A percentile compares a stretch with the other conserved stretches of the same genome.
Conservation (phyloP, 1,284 basidiomycete species). For the Rhodofomes roseus region DNA sequence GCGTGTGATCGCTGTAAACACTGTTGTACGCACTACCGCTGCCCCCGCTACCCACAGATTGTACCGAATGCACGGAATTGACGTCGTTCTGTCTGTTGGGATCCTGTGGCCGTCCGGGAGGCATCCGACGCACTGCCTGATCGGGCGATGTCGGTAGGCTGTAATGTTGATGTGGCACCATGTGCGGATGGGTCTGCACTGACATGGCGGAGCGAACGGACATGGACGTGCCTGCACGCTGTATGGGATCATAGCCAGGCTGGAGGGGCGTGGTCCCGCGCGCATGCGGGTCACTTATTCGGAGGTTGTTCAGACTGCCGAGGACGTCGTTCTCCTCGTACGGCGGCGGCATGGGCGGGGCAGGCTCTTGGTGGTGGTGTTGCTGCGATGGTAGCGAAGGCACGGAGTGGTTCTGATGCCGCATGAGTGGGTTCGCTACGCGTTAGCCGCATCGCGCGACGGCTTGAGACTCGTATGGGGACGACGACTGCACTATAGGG, state of each 20-base stretch:
- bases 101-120: slow-evolving; percentile 17
- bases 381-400: slow-evolving; percentile 34
- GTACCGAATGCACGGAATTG: slow-evolving; percentile 25
- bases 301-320: slow-evolving; percentile 46
- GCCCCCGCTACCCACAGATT: slow-evolving; percentile 15
- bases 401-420: slow-evolving; percentile 39
- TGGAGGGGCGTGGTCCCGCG: slow-evolving; percentile 11
- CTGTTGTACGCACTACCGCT: slow-evolving; percentile 22
- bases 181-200: slow-evolving; percentile 24
- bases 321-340: slow-evolving; percentile 43
- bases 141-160: slow-evolving; percentile 23
- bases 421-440: slow-evolving; percentile 18
- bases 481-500: slow-evolving; percentile 4
- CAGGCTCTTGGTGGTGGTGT: slow-evolving; percentile 24
- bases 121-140: slow-evolving; percentile 16
- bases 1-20: slow-evolving; percentile 20
- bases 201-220: slow-evolving; percentile 36
- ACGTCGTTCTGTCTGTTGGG: slow-evolving; percentile 16
- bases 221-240: slow-evolving; percentile 50
- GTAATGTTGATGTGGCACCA: slow-evolving; percentile 17
- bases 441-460: slow-evolving; percentile 8
- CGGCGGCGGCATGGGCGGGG: slow-evolving; percentile 28
- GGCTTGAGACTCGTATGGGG: slow-evolving; percentile 8
- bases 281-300: slow-evolving; percentile 37
- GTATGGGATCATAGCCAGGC: slow-evolving; percentile 24